A percentile compares a stretch with the other conserved stretches of the same genome.
phyloP scores from a whole-genome alignment of 257 asterid genomes.

The Primulina tabacum region DNA sequence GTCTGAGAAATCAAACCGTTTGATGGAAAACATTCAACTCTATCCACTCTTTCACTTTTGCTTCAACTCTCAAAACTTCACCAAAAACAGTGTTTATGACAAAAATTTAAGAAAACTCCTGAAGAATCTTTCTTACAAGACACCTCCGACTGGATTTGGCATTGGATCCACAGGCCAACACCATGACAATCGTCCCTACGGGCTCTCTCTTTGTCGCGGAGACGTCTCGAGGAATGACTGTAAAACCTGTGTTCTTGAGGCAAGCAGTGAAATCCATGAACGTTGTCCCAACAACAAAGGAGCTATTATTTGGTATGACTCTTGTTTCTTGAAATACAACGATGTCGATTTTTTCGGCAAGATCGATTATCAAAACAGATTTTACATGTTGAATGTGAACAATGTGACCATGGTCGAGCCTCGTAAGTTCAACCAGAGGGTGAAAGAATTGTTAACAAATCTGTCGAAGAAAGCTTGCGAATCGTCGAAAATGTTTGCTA shows the following conservation, averaged over 20 bases:
- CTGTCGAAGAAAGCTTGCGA: constrained; percentile 24
- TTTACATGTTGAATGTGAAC: constrained; percentile 30
- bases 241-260: constrained; percentile 33
- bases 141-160: constrained; percentile 38
- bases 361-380: constrained; percentile 28
- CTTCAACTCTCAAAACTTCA: constrained; percentile 35
- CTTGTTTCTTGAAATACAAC: constrained; percentile 38
- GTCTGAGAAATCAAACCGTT: constrained; percentile 5
- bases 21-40: too few species aligned
- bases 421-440: constrained; percentile 22
- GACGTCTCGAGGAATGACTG: constrained; percentile 31
- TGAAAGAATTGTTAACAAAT: constrained; percentile 24
- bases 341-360: constrained; percentile 30
- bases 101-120: constrained; percentile 24
- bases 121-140: constrained; percentile 30
- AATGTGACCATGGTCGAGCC: constrained; percentile 19
- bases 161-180: constrained; percentile 26
- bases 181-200: constrained; percentile 25
- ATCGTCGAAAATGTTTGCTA: constrained; percentile 24
- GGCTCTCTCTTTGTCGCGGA: constrained; percentile 44
- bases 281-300: constrained; percentile 33
- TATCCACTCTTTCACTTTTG: constrained; percentile 36
- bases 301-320: constrained; percentile 46
- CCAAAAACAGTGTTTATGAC: constrained; percentile 25
- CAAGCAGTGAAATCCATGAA: constrained; percentile 22